Base-by-base conservation (phyloP, 2,329 filamentous ascomycete genomes). In the Hypoxylon sp. region DNA sequence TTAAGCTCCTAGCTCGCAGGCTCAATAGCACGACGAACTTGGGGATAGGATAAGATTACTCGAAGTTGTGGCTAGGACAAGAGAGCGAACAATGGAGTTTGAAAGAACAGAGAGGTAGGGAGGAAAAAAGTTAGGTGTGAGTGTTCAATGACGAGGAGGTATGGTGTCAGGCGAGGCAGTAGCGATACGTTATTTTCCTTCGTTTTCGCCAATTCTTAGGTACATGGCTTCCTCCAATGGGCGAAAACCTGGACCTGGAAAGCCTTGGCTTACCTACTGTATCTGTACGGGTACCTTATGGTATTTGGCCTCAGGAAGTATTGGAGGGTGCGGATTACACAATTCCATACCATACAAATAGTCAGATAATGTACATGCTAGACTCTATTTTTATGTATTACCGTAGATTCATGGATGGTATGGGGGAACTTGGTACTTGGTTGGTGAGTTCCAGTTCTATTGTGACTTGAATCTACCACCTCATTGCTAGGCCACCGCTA, bases 121-220 rank as follows among this genome's bases (percentile, higher is more conserved):
- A 51, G 46, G 50, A 59, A 46, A 52, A 58, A 56, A 67, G 56
- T 52, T 36, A 57, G 34, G 59, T 46, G 56, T 46, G 50, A 60
- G 50, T 60, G 67, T 66, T 72, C 69, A 67, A 70, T 72, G 67
- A 72, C 69, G 67, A 69, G 65, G 68, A 68, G 52, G 64, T 67
- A 59, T 65, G 63, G 61, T 65, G 68, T 68, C 65, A 70, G 62
- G 65, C 60, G 59, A 68, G 51, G 63, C 30, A 56, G 53, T 66
- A 71, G 61, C 63, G 56, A 71, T 60, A 67, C 58, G 67, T 70
- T 70, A 65, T 70, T 68, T 61, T 65, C 32, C 67, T 67, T 65
- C 67, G 68, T 70, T 70, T 63, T 70, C 68, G 68, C 65, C 68
- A 68, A 70, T 68, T 56, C 61, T 68, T 53, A 60, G 68, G 65